phyloP scores from a whole-genome alignment of 768 basidiomycete genomes.

The Naematelia aurantialba region DNA sequence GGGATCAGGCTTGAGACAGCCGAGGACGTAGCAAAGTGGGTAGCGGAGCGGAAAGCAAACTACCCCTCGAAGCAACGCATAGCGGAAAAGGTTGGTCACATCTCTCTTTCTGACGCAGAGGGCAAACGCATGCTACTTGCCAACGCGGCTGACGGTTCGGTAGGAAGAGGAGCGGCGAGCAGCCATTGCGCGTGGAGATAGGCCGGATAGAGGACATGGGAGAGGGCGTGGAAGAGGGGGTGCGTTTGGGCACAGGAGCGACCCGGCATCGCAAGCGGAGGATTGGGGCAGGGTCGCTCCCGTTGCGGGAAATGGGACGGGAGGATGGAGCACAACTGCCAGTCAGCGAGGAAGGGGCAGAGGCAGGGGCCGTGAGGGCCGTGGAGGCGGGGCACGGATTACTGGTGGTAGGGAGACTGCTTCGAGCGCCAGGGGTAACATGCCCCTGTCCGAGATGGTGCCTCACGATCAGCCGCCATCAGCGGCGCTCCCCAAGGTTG shows the following conservation, averaged over 20 bases:
- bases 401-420: constrained; percentile 4
- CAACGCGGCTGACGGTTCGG: too few species aligned
- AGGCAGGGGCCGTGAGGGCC: constrained; percentile 35
- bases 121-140: too few species aligned
- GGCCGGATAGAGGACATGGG: constrained; percentile 24
- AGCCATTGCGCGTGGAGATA: constrained; percentile 72
- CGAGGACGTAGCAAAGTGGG: constrained; percentile 77
- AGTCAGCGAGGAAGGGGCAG: constrained; percentile 14
- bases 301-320: neutral
- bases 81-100: constrained; percentile 61
- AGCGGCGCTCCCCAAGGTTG: neutral
- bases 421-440: too few species aligned
- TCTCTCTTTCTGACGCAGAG: neutral
- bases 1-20: constrained; percentile 71
- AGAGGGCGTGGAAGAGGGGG: constrained; percentile 25
- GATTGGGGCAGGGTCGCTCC: constrained; percentile 25
- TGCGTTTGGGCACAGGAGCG: constrained; percentile 1
- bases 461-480: too few species aligned
- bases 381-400: constrained; percentile 44
- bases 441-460: too few species aligned
- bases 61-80: constrained; percentile 72
- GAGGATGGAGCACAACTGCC: neutral
- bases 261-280: constrained; percentile 26
- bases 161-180: constrained; percentile 68
- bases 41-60: constrained; percentile 77